A percentile compares a stretch with the other conserved stretches of the same genome.
Evolutionary conservation across 1,284 basidiomycete genomes (phyloP).

Genomic region (Trichosporon sp.): DNA sequence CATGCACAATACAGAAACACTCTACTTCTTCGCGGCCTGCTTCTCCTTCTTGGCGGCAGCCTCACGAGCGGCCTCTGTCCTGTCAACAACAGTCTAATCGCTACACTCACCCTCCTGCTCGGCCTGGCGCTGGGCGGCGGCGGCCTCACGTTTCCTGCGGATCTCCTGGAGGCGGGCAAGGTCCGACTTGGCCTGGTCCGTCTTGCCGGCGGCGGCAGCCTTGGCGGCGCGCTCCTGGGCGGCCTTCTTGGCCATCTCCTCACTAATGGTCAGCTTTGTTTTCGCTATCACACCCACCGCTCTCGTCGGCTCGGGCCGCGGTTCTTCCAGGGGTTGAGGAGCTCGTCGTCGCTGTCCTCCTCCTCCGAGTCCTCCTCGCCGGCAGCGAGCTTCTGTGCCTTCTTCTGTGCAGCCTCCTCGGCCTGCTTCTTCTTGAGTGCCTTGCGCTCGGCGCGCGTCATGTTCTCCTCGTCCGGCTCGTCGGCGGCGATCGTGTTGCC

Average conservation of each 20-base stretch:
- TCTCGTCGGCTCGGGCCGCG: constrained; percentile 65
- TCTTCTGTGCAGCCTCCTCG: constrained; percentile 54
- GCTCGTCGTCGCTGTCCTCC: constrained; percentile 60
- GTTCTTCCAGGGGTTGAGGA: constrained; percentile 34
- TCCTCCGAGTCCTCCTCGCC: constrained; percentile 59
- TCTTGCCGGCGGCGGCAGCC: constrained; percentile 71
- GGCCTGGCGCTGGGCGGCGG: constrained; percentile 78
- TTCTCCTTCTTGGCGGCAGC: constrained; percentile 53
- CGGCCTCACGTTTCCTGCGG: constrained; percentile 77
- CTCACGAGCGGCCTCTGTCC: constrained; percentile 49
- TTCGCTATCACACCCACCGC: constrained; percentile 57
- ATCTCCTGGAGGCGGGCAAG: constrained; percentile 84
- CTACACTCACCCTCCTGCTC: constrained; percentile 67
- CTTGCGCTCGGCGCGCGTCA: constrained; percentile 67
- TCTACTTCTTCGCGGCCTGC: constrained; percentile 21
- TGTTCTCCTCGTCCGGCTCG: constrained; percentile 58
- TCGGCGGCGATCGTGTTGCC: constrained; percentile 52
- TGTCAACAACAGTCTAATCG: constrained; percentile 17
- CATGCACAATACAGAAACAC: constrained; percentile 15
- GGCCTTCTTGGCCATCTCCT: constrained; percentile 84
- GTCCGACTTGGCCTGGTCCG: constrained; percentile 81
- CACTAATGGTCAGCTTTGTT: constrained; percentile 61
- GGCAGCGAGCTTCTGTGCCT: constrained; percentile 47
- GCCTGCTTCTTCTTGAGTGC: constrained; percentile 71
- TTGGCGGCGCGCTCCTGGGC: constrained; percentile 72